Base-by-base conservation (phyloP, 441 rosid genomes). In the Brassica balearica region DNA sequence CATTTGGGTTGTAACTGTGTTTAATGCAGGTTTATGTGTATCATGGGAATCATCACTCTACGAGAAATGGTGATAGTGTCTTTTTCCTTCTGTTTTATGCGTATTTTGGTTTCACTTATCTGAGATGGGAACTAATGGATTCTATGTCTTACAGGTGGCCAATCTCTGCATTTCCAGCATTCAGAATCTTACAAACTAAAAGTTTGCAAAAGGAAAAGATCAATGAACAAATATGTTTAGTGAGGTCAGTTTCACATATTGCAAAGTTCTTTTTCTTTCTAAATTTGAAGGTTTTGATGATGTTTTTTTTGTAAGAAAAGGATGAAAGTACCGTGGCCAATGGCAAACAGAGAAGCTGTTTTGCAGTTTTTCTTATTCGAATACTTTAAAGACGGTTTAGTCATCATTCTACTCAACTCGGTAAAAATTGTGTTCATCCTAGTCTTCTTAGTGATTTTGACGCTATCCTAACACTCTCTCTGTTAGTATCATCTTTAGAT, bases 261-360 rank as follows among this genome's bases (percentile, higher is more conserved):
- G 5, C 34, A 34, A 20, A 15, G 1, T 4, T 17, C 12, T 59
- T 6, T 22, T 14, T 48, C 3, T 0, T 65, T 22, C 27, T 3
- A 59, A 65, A 65, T 38, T 59, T 71, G 51, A 69, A 15, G 12
- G 36, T 17, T 63, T 19, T 12, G 6, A 10, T 71, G 1, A 6
- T 71, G 12, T 19, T 7, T 71, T 64, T 2, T 8, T 55, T 17
- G 60, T 86, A 88, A 89, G 92, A 88, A 88, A 74, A 92, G 99
- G 89, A 80, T 90, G 95, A 96, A 96, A 94, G 85, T 89, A 66
- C 73, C 95, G 2, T 96, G 98, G 99, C 99, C 98, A 11, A 68
- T 96, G 75, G 80, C 93, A 61, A 77, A 91, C 71, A 88, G 99
- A 87, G 97, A 94, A 83, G 81, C 81, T 7, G 1, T 72, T 67